Conservation (phyloP, 176 grass and related monocot genomes). For the Juncus inflexus region DNA sequence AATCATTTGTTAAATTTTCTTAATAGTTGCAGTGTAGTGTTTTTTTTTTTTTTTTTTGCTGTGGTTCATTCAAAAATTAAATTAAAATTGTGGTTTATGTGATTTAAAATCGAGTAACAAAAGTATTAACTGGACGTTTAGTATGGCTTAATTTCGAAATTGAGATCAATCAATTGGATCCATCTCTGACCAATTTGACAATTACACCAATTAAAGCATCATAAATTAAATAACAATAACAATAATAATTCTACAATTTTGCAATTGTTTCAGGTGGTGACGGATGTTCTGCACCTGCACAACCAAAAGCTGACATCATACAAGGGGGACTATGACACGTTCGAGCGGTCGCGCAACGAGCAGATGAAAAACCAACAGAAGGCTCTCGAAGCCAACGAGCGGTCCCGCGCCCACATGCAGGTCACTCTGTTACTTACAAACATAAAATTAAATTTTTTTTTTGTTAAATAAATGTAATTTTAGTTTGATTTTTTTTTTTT, state of each 20-base stretch:
- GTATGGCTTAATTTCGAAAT: no score
- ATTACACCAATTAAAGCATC: no score
- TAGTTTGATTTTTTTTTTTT: not conserved
- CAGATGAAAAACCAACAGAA: constrained; percentile 92
- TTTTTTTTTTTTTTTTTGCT: no score
- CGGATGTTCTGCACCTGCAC: constrained; percentile 89
- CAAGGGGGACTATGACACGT: constrained; percentile 98
- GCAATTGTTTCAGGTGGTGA: constrained; percentile 62
- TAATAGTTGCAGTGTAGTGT: no score
- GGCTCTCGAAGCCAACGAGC: constrained; percentile 85
- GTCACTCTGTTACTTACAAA: constrained; percentile 33
- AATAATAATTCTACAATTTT: no score
- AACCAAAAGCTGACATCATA: constrained; percentile 74
- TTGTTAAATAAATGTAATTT: constrained; percentile 11
- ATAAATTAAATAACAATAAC: no score
- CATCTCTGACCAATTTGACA: no score
- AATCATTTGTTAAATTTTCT: not conserved
- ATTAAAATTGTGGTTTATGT: no score
- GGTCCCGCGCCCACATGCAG: constrained; percentile 88
- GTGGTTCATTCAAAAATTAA: no score
- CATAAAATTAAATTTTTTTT: not conserved
- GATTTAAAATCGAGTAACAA: no score
- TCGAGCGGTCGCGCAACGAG: constrained; percentile 80
- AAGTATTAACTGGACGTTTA: no score
- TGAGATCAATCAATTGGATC: no score